Evolutionary conservation across 192 early-diverging fungal genomes (phyloP).

Genomic region (Coemansia aciculifera): DNA sequence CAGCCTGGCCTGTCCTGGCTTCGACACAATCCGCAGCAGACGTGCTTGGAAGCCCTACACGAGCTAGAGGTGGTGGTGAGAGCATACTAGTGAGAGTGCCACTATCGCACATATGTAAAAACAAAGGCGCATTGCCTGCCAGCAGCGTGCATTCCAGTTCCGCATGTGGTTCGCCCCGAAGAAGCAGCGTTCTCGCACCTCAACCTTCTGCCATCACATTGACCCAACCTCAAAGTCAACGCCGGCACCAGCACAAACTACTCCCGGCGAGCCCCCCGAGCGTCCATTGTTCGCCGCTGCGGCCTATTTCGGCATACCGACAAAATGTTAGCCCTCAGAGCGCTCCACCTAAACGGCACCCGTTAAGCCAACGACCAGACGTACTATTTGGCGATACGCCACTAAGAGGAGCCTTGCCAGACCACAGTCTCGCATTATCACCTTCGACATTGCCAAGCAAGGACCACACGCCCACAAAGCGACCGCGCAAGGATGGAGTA

Average conservation of each 20-base stretch:
- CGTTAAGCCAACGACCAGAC: slow-evolving; percentile 26
- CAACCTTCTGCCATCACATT: background rate
- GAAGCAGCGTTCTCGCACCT: background rate
- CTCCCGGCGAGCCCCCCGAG: background rate
- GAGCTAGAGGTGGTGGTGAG: background rate
- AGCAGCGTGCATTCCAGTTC: background rate
- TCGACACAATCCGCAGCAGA: background rate
- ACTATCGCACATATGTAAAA: slow-evolving; percentile 8
- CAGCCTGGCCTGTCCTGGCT: background rate
- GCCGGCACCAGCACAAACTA: background rate
- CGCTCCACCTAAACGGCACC: slow-evolving; percentile 9
- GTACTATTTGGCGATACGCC: background rate
- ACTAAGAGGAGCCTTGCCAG: background rate
- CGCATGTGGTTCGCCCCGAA: slow-evolving; percentile 2
- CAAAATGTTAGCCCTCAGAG: slow-evolving; percentile 13
- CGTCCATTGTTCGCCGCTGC: slow-evolving; percentile 9
- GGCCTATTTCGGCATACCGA: slow-evolving; percentile 24
- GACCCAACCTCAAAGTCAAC: background rate
- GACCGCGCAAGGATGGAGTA: slow-evolving; percentile 22
- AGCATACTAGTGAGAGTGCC: background rate
- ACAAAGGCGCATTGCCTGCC: background rate
- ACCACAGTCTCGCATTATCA: background rate
- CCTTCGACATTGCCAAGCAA: background rate
- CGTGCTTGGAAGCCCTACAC: background rate
- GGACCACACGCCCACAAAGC: slow-evolving; percentile 27